These are phyloP conservation scores for Fraxinus platypoda DNA, from an alignment of 305 asterid species.

Conservation along the genomic window DNA sequence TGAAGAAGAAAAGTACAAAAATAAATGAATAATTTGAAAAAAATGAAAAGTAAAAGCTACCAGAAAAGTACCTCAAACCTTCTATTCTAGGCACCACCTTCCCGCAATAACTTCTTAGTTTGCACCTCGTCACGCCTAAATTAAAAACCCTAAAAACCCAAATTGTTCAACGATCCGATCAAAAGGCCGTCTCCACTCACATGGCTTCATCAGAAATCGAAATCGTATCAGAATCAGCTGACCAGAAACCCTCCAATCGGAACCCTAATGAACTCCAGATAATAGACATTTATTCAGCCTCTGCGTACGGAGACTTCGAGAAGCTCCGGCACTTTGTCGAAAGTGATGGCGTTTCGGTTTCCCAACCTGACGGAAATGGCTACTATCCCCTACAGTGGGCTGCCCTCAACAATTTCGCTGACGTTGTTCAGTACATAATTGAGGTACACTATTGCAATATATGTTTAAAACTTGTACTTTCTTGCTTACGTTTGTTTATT, in stretches of 20 bases:
- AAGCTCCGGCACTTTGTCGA: conserved; percentile 80
- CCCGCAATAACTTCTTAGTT: not conserved
- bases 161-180: not conserved
- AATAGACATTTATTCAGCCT: conserved; percentile 73
- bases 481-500: not conserved
- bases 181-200: not conserved
- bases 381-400: conserved; percentile 91
- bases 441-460: conserved; percentile 40
- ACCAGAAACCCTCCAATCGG: conserved; percentile 44
- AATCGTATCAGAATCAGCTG: conserved; percentile 62
- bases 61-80: not conserved
- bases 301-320: conserved; percentile 76
- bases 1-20: not conserved
- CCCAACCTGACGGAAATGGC: conserved; percentile 76
- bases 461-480: not conserved
- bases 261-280: conserved; percentile 56
- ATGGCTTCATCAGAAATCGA: conserved; percentile 93
- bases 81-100: not conserved
- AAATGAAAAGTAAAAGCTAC: not conserved
- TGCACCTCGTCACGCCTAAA: not conserved
- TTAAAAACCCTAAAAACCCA: not conserved
- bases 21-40: too few relatives aligned
- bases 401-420: conserved; percentile 77
- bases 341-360: conserved; percentile 60
- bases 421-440: conserved; percentile 64